Base-by-base conservation (phyloP, 768 basidiomycete species). In the Boletus sp. region DNA sequence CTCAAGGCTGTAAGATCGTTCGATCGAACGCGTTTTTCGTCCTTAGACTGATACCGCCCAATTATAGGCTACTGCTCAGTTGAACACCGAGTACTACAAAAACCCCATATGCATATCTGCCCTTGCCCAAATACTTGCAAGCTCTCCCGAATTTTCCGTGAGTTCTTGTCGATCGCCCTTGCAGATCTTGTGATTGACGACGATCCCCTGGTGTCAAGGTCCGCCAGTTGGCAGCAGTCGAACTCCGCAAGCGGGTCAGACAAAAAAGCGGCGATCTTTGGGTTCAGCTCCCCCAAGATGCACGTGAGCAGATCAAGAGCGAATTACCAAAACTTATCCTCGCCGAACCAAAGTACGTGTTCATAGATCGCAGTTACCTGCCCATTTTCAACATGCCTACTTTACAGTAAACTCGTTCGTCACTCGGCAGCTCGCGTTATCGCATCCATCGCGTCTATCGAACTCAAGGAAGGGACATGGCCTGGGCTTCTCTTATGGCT, bases 161-260 rank as follows among this genome's bases (percentile, higher is more conserved):
- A 72, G 94, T 81, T 24, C 35, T 20, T 58, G 55, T 47, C 42
- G 49, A 60, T 57, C 56, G 18, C 35, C 55, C 24, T 33, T 20
- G 47, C 47, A 29, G 56, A 56, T 47, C 58, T 55, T 49, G 9
- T 42, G 44, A 54, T 64, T 51, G 39, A 56, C 39, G n/a, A 32
- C 39, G 51, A 55, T 54, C 36, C 29, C 24, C 9, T 47, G 41
- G 12, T 49, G 1, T 12, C 28, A 50, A 99, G 95, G 86, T 98
- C 60, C 91, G 94, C 59, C 97, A 99, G 84, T 83, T 99, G 20
- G 92, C 95, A 47, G 94, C 95, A 8, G 94, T 98, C 54, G 97
- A 99, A 76, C 80, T 98, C 71, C 83, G 96, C 65, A 99, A 99
- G 80, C 90, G 96, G 56, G 84, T 98, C 58, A 72, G 80, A 29